A percentile compares a stretch with the other conserved stretches of the same genome.
Conservation (phyloP, 164 flowering plant genomes). For the Nymphaea thermarum region DNA sequence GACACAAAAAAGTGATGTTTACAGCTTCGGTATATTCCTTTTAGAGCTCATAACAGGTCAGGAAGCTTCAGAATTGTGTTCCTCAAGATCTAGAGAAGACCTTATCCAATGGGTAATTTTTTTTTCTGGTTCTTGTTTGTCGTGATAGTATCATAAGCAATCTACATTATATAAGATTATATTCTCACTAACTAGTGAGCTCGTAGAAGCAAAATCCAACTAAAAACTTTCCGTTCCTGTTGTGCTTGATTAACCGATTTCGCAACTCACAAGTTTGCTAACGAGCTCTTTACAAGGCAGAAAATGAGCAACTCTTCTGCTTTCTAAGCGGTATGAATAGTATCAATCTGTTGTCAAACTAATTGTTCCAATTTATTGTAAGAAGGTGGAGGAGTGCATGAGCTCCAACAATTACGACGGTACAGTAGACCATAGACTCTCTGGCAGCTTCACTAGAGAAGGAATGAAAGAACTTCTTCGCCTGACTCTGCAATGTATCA, state of each 20-base stretch:
- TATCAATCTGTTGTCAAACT: too few relatives aligned
- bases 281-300: too few relatives aligned
- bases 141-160: too few relatives aligned
- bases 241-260: too few relatives aligned
- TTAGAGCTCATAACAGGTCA: constrained; percentile 61
- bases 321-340: too few relatives aligned
- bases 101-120: constrained; percentile 43
- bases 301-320: too few relatives aligned
- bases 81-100: constrained; percentile 24
- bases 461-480: constrained; percentile 43
- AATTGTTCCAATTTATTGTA: not conserved
- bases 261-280: too few relatives aligned
- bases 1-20: constrained; percentile 41
- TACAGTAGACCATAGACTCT: constrained; percentile 37
- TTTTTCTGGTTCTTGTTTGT: too few relatives aligned
- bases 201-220: too few relatives aligned
- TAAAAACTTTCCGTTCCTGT: too few relatives aligned
- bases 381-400: constrained; percentile 38
- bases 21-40: constrained; percentile 66
- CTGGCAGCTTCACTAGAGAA: constrained; percentile 41
- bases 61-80: constrained; percentile 18
- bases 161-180: too few relatives aligned
- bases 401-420: constrained; percentile 12
- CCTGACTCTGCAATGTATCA: constrained; percentile 38
- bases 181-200: too few relatives aligned